These are phyloP conservation scores for Aspergillus nidulans DNA, from an alignment of 495 filamentous ascomycete genomes.

Conservation along the genomic window DNA sequence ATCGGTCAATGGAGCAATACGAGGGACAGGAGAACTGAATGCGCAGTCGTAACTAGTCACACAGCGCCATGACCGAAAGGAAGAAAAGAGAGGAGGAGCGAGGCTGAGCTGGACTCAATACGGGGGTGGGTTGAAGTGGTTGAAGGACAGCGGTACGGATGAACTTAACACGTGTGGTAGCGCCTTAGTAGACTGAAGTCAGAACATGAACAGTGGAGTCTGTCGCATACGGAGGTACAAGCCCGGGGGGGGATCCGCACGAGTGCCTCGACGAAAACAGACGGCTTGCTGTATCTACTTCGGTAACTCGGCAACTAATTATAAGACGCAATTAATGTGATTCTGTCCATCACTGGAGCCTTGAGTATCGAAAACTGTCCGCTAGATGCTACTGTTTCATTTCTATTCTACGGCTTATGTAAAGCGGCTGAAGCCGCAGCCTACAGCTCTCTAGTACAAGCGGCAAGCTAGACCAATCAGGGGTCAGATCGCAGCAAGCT, in stretches of 20 bases:
- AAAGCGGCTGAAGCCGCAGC: too few relatives aligned
- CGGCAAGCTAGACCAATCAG: conserved; percentile 4
- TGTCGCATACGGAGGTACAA: neutral
- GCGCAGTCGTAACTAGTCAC: conserved; percentile 3
- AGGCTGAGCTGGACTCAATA: conserved; percentile 22
- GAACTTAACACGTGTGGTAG: conserved; percentile 7
- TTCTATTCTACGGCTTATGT: neutral
- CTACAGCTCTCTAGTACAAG: neutral
- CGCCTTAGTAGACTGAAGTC: neutral
- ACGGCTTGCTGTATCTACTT: neutral
- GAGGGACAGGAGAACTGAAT: conserved; percentile 12
- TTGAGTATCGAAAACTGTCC: neutral
- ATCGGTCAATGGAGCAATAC: conserved; percentile 16
- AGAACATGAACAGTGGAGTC: neutral
- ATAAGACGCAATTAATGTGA: neutral
- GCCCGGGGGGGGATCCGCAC: neutral
- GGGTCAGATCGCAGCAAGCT: neutral
- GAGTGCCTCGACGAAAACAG: neutral
- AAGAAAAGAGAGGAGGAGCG: conserved; percentile 15
- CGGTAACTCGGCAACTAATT: neutral
- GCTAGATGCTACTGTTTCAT: neutral
- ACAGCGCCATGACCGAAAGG: conserved; percentile 36
- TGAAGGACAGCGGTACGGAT: conserved; percentile 19
- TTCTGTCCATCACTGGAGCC: neutral
- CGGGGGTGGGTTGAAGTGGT: conserved; percentile 17